Conservation (phyloP, 2,329 filamentous ascomycete species). For the Apiospora hydei region DNA sequence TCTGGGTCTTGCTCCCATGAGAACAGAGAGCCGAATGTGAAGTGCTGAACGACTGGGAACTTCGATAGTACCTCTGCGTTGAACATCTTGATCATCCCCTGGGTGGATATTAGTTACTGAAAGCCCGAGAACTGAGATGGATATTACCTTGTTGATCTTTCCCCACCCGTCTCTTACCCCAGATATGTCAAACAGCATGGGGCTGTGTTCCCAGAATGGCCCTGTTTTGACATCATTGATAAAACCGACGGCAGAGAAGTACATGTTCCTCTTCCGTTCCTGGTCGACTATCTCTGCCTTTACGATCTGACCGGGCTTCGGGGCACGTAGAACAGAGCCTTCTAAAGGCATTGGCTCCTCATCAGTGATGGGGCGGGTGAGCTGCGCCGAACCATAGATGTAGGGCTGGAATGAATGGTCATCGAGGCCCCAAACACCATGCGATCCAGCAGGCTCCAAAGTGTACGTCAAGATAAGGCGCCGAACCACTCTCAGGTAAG, state of each 20-base stretch:
- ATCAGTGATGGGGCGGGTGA: conserved; percentile 76
- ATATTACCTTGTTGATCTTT: conserved; percentile 85
- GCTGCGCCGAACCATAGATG: conserved; percentile 92
- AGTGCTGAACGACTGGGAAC: conserved; percentile 98
- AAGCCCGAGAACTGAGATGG: not conserved
- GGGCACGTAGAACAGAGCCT: conserved; percentile 76
- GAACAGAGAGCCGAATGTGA: conserved; percentile 82
- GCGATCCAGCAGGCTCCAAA: conserved; percentile 92
- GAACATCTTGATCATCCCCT: conserved; percentile 99
- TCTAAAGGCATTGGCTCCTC: conserved; percentile 74
- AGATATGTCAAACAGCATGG: conserved; percentile 92
- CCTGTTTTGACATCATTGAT: conserved; percentile 97
- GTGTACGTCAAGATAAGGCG: conserved; percentile 89
- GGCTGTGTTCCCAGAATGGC: conserved; percentile 97
- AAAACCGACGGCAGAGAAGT: conserved; percentile 95
- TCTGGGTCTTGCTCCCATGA: conserved; percentile 75
- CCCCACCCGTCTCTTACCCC: conserved; percentile 94
- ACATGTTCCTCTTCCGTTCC: conserved; percentile 77
- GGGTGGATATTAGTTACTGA: conserved; percentile 22
- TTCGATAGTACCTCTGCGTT: conserved; percentile 95
- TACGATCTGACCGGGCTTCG: conserved; percentile 73
- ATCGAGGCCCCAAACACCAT: conserved; percentile 98
- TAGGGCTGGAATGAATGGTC: conserved; percentile 95
- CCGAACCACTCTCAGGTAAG: conserved; percentile 76
- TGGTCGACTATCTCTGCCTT: conserved; percentile 69